Conservation (phyloP, 768 basidiomycete species). For the Leccinum broughii region DNA sequence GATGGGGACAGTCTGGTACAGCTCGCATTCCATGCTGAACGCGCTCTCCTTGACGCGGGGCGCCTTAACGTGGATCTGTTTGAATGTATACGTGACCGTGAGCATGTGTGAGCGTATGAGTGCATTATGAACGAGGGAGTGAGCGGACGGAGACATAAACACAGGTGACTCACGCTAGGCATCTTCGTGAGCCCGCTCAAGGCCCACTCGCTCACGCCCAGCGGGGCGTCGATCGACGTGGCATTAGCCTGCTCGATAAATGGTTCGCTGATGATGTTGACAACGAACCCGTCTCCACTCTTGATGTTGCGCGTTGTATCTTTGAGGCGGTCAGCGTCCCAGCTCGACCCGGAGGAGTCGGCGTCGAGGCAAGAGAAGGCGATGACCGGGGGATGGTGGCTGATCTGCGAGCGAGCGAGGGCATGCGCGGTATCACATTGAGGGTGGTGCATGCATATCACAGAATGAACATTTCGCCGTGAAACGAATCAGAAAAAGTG, state of each 20-base stretch:
- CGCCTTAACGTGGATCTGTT: constrained; percentile 24
- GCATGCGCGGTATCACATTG: too few species aligned
- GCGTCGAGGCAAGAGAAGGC: constrained; percentile 32
- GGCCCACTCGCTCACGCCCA: constrained; percentile 40
- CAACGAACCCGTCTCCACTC: neutral
- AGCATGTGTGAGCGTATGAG: constrained; percentile 19
- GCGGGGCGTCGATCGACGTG: constrained; percentile 39
- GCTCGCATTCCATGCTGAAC: constrained; percentile 49
- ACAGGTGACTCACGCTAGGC: constrained; percentile 14
- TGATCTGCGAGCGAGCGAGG: constrained; percentile 16
- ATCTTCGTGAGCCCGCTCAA: constrained; percentile 32
- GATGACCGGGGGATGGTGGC: constrained; percentile 35
- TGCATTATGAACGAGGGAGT: neutral
- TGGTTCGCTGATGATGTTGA: constrained; percentile 53
- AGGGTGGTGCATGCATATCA: neutral
- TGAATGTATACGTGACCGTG: constrained; percentile 13
- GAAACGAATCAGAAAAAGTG: too few species aligned
- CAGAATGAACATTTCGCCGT: neutral
- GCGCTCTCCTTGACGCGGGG: constrained; percentile 29
- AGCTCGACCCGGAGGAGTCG: constrained; percentile 1
- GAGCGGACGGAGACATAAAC: neutral
- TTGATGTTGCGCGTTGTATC: constrained; percentile 36
- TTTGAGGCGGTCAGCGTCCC: constrained; percentile 20
- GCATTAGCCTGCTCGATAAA: constrained; percentile 42
- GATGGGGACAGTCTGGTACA: constrained; percentile 27